A percentile compares a stretch with the other conserved stretches of the same genome.
These are phyloP conservation scores for Pseudoturritis turrita DNA, from an alignment of 345 rosid species.

Conservation along the genomic window DNA sequence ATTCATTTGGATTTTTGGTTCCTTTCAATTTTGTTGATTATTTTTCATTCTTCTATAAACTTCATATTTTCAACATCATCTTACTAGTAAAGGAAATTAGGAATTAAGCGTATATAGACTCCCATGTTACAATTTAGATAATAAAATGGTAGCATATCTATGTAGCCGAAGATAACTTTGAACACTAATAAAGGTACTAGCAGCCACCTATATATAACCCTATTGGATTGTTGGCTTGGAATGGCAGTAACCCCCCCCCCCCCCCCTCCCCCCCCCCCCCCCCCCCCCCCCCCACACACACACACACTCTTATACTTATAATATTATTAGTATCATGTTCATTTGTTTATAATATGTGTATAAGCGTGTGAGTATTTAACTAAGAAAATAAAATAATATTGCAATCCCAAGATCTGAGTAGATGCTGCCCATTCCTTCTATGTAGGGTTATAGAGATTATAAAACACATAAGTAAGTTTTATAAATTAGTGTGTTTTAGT, in stretches of 20 bases:
- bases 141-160: too few species aligned
- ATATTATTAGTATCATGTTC: neutral
- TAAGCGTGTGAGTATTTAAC: constrained; percentile 29
- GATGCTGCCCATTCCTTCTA: constrained; percentile 39
- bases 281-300: too few species aligned
- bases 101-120: too few species aligned
- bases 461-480: constrained; percentile 47
- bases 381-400: neutral
- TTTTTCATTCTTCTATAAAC: neutral
- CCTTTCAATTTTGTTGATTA: neutral
- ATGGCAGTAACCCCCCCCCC: constrained; percentile 28
- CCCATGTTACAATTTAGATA: too few species aligned
- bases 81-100: neutral
- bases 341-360: constrained; percentile 11
- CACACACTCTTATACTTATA: too few species aligned
- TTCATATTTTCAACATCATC: neutral
- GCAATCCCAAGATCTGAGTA: constrained; percentile 37
- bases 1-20: neutral
- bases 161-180: too few species aligned
- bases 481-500: constrained; percentile 28
- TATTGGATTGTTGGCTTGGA: constrained; percentile 20
- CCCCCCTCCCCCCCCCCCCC: too few species aligned
- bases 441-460: constrained; percentile 44
- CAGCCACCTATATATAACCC: neutral
- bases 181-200: neutral